Evolutionary conservation across 2,329 filamentous ascomycete species (phyloP).

Genomic region (Neofusicoccum umdonicola): DNA sequence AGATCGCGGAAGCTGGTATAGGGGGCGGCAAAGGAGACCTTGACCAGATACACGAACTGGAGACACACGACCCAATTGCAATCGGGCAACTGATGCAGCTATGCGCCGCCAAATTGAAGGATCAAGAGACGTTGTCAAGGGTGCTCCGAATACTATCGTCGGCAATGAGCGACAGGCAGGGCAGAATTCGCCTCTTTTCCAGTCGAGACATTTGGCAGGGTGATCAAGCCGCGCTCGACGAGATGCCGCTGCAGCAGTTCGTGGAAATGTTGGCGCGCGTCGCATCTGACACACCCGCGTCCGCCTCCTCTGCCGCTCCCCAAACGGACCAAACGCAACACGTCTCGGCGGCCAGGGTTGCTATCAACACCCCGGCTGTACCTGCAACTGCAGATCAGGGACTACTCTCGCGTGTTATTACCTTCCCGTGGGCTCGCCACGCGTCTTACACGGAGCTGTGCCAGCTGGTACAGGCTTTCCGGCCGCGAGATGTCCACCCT

Average conservation of each 20-base stretch:
- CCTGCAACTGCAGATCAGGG: not conserved
- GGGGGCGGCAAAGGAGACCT: conserved; percentile 79
- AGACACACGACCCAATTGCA: conserved; percentile 47
- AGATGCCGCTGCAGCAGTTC: conserved; percentile 32
- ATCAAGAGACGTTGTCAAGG: conserved; percentile 33
- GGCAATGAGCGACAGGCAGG: conserved; percentile 21
- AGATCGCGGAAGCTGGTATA: conserved; percentile 70
- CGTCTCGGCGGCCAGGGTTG: not conserved
- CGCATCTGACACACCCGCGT: not conserved
- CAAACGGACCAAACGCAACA: not conserved
- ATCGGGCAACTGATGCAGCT: conserved; percentile 54
- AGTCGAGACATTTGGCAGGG: conserved; percentile 28
- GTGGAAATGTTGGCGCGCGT: conserved; percentile 27
- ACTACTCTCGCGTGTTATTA: conserved; percentile 29
- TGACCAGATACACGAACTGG: conserved; percentile 64
- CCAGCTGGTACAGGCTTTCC: conserved; percentile 64
- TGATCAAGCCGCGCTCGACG: conserved; percentile 18
- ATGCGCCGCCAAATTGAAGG: conserved; percentile 41
- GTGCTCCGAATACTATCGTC: conserved; percentile 36
- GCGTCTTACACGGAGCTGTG: conserved; percentile 82
- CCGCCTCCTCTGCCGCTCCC: not conserved
- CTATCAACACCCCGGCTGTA: not conserved
- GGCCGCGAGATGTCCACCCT: conserved; percentile 74
- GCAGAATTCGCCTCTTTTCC: conserved; percentile 28
- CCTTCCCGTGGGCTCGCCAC: conserved; percentile 85